Evolutionary conservation across 1,284 basidiomycete genomes (phyloP).

Genomic region (Ceratobasidium sp.): DNA sequence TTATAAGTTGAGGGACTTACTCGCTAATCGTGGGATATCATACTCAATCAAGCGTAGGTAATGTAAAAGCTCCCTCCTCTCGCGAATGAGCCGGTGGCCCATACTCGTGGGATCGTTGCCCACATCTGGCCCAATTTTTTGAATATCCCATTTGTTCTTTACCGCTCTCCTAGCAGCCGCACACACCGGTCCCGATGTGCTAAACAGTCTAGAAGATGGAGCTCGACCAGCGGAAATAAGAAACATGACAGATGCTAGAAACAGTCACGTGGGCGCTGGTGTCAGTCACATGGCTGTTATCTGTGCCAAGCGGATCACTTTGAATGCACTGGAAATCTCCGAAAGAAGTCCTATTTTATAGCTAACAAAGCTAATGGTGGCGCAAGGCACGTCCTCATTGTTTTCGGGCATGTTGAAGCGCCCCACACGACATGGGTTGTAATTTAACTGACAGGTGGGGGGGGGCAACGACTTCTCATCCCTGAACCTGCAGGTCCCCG

Average conservation of each 20-base stretch:
- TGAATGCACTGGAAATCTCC: no score
- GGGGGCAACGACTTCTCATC: no score
- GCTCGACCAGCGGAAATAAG: slow-evolving; percentile 7
- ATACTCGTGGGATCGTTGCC: slow-evolving; percentile 72
- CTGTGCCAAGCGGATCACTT: no score
- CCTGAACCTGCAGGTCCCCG: no score
- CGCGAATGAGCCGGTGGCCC: slow-evolving; percentile 76
- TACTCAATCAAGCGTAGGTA: slow-evolving; percentile 86
- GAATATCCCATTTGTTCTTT: slow-evolving; percentile 44
- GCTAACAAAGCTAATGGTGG: no score
- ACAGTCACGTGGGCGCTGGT: background rate
- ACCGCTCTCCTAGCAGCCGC: slow-evolving; percentile 28
- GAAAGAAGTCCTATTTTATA: no score
- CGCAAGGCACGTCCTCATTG: no score
- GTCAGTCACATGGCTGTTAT: background rate
- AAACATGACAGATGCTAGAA: slow-evolving; percentile 17
- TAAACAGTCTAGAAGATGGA: slow-evolving; percentile 9
- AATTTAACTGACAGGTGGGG: no score
- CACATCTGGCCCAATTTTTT: slow-evolving; percentile 40
- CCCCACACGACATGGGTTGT: no score
- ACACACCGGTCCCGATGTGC: slow-evolving; percentile 20
- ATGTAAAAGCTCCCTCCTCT: slow-evolving; percentile 76
- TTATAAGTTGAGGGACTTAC: slow-evolving; percentile 63
- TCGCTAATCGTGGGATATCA: slow-evolving; percentile 84
- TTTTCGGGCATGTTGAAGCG: no score